A percentile compares a stretch with the other conserved stretches of the same genome.
phyloP scores from a whole-genome alignment of 129 eudicot genomes.

The Flaveria bidentis region DNA sequence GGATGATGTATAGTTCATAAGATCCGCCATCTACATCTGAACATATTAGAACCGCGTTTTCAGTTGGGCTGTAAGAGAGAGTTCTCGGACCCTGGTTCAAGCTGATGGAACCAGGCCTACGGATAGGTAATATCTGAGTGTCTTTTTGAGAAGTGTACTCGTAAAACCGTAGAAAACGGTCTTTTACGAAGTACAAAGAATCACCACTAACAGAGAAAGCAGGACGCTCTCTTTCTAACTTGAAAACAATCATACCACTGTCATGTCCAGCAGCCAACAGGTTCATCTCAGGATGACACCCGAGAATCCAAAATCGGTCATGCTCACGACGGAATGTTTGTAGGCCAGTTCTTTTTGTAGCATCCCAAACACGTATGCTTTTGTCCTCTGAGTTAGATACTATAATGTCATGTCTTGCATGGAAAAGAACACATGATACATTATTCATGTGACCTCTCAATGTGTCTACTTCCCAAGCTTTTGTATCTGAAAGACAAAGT shows the following conservation, averaged over 20 bases:
- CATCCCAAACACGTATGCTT: slow-evolving; percentile 72
- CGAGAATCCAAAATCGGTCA: slow-evolving; percentile 69
- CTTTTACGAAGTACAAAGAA: slow-evolving; percentile 54
- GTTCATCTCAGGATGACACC: slow-evolving; percentile 67
- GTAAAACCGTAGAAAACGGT: slow-evolving; percentile 53
- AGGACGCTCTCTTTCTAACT: slow-evolving; percentile 66
- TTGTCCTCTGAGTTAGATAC: slow-evolving; percentile 72
- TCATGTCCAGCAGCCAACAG: slow-evolving; percentile 74
- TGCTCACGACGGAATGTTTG: slow-evolving; percentile 71
- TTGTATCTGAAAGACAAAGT: slow-evolving; percentile 48
- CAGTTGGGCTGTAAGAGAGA: slow-evolving; percentile 65
- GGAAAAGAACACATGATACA: slow-evolving; percentile 64
- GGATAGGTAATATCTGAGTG: slow-evolving; percentile 58
- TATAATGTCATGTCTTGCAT: slow-evolving; percentile 58
- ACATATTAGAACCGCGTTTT: slow-evolving; percentile 57
- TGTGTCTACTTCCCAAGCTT: slow-evolving; percentile 81
- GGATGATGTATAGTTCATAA: slow-evolving; percentile 55
- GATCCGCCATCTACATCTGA: slow-evolving; percentile 70
- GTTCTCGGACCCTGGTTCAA: slow-evolving; percentile 60
- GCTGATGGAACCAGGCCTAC: slow-evolving; percentile 59
- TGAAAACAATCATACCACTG: slow-evolving; percentile 71
- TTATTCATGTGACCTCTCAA: slow-evolving; percentile 76
- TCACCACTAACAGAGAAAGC: slow-evolving; percentile 56
- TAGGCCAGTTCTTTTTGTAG: slow-evolving; percentile 66
- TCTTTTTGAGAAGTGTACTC: slow-evolving; percentile 67